Percentiles rank a stretch among this genome's conserved stretches.
These are phyloP conservation scores for Coffea eugenioides DNA, from an alignment of 257 asterid genomes.

Conservation along the genomic window DNA sequence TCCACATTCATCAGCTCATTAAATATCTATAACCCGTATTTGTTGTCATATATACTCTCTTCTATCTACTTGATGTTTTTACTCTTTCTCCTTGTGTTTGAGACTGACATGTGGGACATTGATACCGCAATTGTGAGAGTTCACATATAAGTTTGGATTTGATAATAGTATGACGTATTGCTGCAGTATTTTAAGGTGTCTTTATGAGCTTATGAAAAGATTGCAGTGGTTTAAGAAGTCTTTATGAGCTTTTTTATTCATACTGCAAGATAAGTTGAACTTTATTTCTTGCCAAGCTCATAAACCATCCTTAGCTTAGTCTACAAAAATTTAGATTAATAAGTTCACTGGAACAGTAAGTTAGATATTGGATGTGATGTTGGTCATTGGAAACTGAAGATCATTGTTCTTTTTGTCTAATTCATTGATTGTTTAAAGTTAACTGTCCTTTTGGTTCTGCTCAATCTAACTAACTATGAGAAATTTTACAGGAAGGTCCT, in stretches of 20 bases:
- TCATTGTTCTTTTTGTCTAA: background rate
- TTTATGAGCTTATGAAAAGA: background rate
- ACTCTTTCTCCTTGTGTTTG: background rate
- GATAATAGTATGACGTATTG: background rate
- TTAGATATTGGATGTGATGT: background rate
- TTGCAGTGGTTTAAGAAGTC: background rate
- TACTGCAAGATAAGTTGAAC: background rate
- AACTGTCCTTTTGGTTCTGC: background rate
- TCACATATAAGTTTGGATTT: background rate
- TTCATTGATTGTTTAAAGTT: background rate
- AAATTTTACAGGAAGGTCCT: conserved; percentile 65
- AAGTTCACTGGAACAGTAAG: background rate
- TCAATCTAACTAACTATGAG: conserved; percentile 10
- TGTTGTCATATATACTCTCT: background rate
- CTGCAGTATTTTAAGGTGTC: background rate
- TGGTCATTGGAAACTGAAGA: conserved; percentile 1
- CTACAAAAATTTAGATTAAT: background rate
- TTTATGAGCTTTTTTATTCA: too few species aligned
- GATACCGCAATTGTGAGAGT: background rate
- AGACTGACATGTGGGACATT: background rate
- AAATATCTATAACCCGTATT: background rate
- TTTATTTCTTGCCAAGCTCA: background rate
- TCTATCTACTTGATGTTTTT: background rate
- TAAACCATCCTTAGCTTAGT: background rate
- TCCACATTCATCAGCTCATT: background rate